phyloP scores from a whole-genome alignment of 2,329 filamentous ascomycete species.

The Emergomyces orientalis region DNA sequence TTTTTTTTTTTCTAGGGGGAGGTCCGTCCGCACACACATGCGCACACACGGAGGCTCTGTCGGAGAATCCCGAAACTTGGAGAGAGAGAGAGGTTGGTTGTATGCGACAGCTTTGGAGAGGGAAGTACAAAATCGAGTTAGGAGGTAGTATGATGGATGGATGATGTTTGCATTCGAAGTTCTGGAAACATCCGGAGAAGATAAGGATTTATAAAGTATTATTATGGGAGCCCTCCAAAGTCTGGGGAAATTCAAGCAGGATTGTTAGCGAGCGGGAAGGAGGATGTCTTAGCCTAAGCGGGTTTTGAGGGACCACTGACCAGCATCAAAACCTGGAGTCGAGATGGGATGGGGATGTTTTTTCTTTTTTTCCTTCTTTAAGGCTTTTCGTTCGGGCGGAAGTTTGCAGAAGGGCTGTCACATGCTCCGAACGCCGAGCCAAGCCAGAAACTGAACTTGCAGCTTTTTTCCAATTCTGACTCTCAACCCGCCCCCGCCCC shows the following conservation, averaged over 20 bases:
- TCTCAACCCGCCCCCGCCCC: too few species aligned
- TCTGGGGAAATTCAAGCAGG: conserved; percentile 1
- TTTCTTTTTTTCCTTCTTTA: neutral
- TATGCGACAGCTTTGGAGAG: neutral
- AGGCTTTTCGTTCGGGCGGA: too few species aligned
- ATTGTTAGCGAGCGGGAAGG: neutral
- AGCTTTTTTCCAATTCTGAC: too few species aligned
- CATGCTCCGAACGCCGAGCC: neutral
- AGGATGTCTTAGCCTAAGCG: neutral
- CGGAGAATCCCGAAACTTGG: neutral
- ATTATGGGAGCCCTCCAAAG: neutral
- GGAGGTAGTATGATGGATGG: neutral
- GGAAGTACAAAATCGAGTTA: too few species aligned
- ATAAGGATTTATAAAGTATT: neutral
- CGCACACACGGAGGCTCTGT: neutral
- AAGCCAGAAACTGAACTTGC: too few species aligned
- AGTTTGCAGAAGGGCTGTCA: neutral
- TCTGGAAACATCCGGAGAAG: neutral
- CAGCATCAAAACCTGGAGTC: neutral
- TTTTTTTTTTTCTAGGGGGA: neutral
- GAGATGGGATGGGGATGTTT: neutral
- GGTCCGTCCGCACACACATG: neutral
- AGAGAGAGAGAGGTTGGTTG: too few species aligned
- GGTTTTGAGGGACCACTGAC: neutral
- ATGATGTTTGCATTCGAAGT: neutral